phyloP scores from a whole-genome alignment of 768 basidiomycete genomes.

The Pleurotus ostreatus region DNA sequence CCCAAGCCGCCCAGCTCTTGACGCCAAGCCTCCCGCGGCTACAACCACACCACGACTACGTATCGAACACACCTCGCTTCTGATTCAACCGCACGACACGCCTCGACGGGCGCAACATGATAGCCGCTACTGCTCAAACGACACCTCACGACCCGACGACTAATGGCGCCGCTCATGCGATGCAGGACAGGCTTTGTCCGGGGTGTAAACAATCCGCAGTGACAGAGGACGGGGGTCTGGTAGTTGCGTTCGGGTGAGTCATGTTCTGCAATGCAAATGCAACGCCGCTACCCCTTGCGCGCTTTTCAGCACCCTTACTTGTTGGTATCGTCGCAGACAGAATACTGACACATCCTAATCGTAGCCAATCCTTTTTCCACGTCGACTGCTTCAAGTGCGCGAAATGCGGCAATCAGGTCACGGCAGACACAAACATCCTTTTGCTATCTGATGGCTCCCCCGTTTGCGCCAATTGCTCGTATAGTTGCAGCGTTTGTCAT shows the following conservation, averaged over 20 bases:
- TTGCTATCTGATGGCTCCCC: slow-evolving; percentile 97
- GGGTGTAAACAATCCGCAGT: slow-evolving; percentile 82
- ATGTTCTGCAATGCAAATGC: background rate
- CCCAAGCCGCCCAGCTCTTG: too few relatives aligned
- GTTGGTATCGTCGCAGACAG: too few relatives aligned
- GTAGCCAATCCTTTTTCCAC: slow-evolving; percentile 90
- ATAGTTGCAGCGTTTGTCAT: slow-evolving; percentile 93
- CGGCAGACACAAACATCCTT: slow-evolving; percentile 95
- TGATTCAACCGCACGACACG: too few relatives aligned
- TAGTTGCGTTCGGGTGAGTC: slow-evolving; percentile 93
- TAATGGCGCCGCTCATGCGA: slow-evolving; percentile 1
- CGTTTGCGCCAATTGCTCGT: slow-evolving; percentile 90
- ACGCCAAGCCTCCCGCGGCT: background rate
- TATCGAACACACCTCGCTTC: background rate
- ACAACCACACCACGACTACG: background rate
- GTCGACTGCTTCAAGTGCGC: slow-evolving; percentile 96
- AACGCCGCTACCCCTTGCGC: background rate
- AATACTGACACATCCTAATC: background rate
- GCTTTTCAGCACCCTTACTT: too few relatives aligned
- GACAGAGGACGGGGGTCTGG: slow-evolving; percentile 77
- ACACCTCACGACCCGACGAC: background rate
- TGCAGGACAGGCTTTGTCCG: slow-evolving; percentile 68
- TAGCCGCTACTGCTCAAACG: background rate
- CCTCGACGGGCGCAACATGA: background rate
- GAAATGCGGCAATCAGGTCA: slow-evolving; percentile 90